phyloP scores from a whole-genome alignment of 2,329 filamentous ascomycete genomes.

The Colletotrichum sp. region DNA sequence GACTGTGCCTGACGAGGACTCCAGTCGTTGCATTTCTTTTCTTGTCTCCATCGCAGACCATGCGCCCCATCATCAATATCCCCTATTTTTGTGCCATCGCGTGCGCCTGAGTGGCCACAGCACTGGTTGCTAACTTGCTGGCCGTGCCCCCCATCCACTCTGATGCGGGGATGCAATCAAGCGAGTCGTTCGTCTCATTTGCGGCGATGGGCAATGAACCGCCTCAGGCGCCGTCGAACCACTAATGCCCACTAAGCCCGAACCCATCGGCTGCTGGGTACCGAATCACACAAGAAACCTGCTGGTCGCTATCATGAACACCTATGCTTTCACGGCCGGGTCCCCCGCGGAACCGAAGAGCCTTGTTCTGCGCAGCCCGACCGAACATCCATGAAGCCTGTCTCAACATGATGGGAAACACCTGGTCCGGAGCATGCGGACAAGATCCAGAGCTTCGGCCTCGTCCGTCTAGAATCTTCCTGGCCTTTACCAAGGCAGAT shows the following conservation, averaged over 20 bases:
- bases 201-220: background rate
- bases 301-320: background rate
- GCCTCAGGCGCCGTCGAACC: background rate
- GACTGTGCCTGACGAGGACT: background rate
- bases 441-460: background rate
- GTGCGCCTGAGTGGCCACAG: background rate
- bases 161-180: conserved; percentile 13
- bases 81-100: background rate
- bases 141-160: background rate
- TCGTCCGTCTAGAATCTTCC: background rate
- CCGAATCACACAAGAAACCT: background rate
- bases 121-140: background rate
- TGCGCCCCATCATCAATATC: background rate
- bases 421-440: background rate
- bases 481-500: conserved; percentile 65
- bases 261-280: background rate
- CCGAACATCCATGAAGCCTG: conserved; percentile 14
- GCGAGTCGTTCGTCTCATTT: conserved; percentile 18
- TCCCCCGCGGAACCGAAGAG: background rate
- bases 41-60: background rate
- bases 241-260: conserved; percentile 3
- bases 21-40: background rate
- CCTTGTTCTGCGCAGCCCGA: background rate
- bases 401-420: background rate
- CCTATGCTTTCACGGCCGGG: background rate